A percentile compares a stretch with the other conserved stretches of the same genome.
These are phyloP conservation scores for Berberis vulgaris DNA, from an alignment of 164 flowering plant species.

Conservation along the genomic window DNA sequence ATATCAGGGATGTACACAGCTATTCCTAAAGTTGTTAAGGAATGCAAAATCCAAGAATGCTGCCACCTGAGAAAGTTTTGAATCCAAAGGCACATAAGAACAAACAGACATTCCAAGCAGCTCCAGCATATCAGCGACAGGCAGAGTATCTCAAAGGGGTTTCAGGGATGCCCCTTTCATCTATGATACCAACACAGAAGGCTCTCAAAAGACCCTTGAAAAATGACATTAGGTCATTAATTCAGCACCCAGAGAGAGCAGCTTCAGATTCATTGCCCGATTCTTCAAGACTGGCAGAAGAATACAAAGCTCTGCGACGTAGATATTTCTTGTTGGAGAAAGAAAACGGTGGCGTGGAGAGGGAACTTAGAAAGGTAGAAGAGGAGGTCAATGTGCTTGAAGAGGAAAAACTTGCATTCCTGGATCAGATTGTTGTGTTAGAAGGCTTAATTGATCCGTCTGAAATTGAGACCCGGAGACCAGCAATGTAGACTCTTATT, in stretches of 20 bases:
- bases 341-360: constrained; percentile 52
- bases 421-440: constrained; percentile 84
- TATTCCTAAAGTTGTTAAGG: neutral
- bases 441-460: constrained; percentile 90
- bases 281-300: constrained; percentile 38
- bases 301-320: constrained; percentile 58
- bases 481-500: neutral
- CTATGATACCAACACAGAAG: constrained; percentile 27
- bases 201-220: constrained; percentile 31
- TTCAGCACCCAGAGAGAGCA: constrained; percentile 43
- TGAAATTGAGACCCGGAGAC: constrained; percentile 25
- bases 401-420: constrained; percentile 59
- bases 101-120: constrained; percentile 20
- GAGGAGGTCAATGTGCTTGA: constrained; percentile 54
- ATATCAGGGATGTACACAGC: neutral
- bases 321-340: constrained; percentile 74
- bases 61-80: constrained; percentile 20
- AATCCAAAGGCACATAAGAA: constrained; percentile 35
- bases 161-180: constrained; percentile 14
- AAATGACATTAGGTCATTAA: constrained; percentile 28
- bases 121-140: constrained; percentile 21
- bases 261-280: constrained; percentile 61
- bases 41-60: constrained; percentile 39
- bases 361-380: constrained; percentile 47
- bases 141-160: constrained; percentile 24